Evolutionary conservation across 163 green algal species (phyloP).

Genomic region (Volvox carteri): DNA sequence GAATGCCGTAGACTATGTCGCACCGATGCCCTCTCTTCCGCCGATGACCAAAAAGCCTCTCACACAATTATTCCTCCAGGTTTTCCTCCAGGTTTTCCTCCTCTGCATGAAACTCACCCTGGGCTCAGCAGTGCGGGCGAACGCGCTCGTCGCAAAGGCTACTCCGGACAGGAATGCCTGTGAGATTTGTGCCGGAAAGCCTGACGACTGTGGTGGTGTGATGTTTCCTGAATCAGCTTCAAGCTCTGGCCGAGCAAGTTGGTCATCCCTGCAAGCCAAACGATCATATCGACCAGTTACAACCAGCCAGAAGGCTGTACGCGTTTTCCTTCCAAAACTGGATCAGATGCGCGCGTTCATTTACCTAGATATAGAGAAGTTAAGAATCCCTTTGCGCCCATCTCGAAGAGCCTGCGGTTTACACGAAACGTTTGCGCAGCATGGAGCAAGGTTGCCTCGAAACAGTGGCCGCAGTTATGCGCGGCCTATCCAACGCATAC

Average conservation of each 20-base stretch:
- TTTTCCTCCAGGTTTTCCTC: too few relatives aligned
- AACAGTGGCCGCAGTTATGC: not conserved
- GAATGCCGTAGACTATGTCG: too few relatives aligned
- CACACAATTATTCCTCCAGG: too few relatives aligned
- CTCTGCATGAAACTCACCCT: not conserved
- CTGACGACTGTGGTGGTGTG: not conserved
- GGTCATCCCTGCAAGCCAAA: constrained; percentile 10
- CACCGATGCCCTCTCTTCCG: too few relatives aligned
- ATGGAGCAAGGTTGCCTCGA: not conserved
- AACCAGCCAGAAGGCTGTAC: too few relatives aligned
- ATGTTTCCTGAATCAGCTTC: not conserved
- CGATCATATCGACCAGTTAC: too few relatives aligned
- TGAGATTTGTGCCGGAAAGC: not conserved
- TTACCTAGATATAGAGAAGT: too few relatives aligned
- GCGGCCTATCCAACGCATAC: too few relatives aligned
- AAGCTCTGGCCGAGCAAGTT: not conserved
- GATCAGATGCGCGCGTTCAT: too few relatives aligned
- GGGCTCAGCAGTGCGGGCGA: not conserved
- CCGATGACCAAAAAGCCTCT: too few relatives aligned
- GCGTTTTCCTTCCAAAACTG: too few relatives aligned
- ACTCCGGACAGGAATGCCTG: constrained; percentile 15
- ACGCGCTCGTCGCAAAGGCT: not conserved
- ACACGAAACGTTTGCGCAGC: not conserved
- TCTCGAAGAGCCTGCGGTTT: not conserved
- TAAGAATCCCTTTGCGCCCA: too few relatives aligned